Conservation (phyloP, 805 yeast species). For the Deakozyma indianensis region DNA sequence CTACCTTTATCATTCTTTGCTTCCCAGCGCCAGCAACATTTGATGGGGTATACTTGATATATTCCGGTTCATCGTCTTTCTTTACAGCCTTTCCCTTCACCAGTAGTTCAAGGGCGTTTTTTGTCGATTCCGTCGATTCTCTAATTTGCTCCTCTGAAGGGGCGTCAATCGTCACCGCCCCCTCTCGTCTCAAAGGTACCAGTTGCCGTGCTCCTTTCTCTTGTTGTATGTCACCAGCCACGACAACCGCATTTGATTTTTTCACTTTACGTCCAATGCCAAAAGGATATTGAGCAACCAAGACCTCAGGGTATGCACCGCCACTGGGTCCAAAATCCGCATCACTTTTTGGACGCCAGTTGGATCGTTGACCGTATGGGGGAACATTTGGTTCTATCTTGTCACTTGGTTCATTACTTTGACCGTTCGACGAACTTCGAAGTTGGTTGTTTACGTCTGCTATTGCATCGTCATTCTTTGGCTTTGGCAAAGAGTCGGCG, state of each 20-base stretch:
- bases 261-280: background rate
- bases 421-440: no score
- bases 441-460: no score
- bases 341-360: background rate
- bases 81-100: conserved; percentile 29
- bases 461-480: background rate
- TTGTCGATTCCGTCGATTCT: conserved; percentile 40
- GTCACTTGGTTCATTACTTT: no score
- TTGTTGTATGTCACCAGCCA: background rate
- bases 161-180: conserved; percentile 20
- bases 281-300: background rate
- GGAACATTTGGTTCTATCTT: background rate
- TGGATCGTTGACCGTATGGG: background rate
- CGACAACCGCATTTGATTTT: background rate
- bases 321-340: background rate
- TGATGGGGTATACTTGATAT: conserved; percentile 31
- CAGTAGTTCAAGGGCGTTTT: conserved; percentile 37
- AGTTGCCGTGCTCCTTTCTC: background rate
- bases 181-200: background rate
- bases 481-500: background rate
- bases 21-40: conserved; percentile 20
- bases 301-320: background rate
- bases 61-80: conserved; percentile 26
- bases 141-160: conserved; percentile 34
- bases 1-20: conserved; percentile 43